Base-by-base conservation (phyloP, 1,284 basidiomycete species). In the Tylopilus sp. region DNA sequence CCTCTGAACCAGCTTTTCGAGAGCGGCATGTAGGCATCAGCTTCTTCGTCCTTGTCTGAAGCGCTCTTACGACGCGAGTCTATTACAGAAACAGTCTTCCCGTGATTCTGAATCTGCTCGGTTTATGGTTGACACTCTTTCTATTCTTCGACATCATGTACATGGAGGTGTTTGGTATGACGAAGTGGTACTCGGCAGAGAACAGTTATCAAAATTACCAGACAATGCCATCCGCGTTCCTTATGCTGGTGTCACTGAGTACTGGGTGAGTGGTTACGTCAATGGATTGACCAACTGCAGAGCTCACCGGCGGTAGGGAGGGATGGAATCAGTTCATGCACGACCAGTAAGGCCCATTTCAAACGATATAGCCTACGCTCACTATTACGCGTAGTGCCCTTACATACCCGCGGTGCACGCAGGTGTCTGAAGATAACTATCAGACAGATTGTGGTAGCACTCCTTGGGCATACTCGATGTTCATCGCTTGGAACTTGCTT, bases 271-370 rank as follows among this genome's bases (percentile, higher is more conserved):
- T 76, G 69, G 11, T 34, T 54, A 6, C 10, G 15, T 39, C n/a
- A 11, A 17, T 5, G 8, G 6, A 10, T 17, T 39, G 11, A 33
- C 17, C 12, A 10, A 20, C 7, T 7, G 9, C 24, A 24, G 55
- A 50, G 46, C 51, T 59, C 33, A 51, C 33, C 4, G 6, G 33
- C 47, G 50, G 15, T 56, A 92, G 90, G 7, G 93, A 95, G 67
- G 90, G 85, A 0, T 96, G 93, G 93, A 96, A 95, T 67, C 81
- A 86, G 56, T 94, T 86, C 67, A 96, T 95, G 94, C 93, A 96
- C 65, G 89, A 95, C 69, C 94, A 84, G 90, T 88, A 64, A 64
- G 87, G 72, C 12, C 6, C 36, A 4, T 15, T 24, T 29, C n/a
- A 34, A 31, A 8, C 3, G 46, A 9, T 9, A 30, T 30, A 4